These are phyloP conservation scores for Candida sp. DNA, from an alignment of 1,139 yeast genomes.

Conservation along the genomic window DNA sequence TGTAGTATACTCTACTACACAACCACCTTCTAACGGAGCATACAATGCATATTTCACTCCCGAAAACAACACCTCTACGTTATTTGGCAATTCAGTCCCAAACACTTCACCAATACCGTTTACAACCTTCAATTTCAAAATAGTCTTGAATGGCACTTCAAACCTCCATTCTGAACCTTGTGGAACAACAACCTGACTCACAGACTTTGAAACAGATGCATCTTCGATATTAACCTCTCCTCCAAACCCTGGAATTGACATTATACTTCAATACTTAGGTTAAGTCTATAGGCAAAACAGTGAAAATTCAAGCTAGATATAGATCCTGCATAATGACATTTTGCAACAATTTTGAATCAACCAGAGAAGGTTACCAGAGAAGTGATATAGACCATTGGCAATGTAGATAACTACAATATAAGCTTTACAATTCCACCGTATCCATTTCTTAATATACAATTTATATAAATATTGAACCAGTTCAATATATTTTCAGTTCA, in stretches of 20 bases:
- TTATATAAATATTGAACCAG: not conserved
- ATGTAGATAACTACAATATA: not conserved
- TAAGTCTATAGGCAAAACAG: not conserved
- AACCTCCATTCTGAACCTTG: constrained; percentile 79
- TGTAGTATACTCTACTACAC: constrained; percentile 46
- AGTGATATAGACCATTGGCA: too few relatives aligned
- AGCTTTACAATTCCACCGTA: not conserved
- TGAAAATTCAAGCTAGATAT: not conserved
- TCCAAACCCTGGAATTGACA: constrained; percentile 25
- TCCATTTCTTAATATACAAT: not conserved
- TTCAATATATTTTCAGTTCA: not conserved
- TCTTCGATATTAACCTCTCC: constrained; percentile 4
- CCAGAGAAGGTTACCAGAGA: too few relatives aligned
- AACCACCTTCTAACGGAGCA: constrained; percentile 55
- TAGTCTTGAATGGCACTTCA: constrained; percentile 62
- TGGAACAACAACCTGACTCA: constrained; percentile 26
- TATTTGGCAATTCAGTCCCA: constrained; percentile 87
- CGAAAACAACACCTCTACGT: constrained; percentile 57
- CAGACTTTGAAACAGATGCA: constrained; percentile 5
- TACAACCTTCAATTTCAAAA: constrained; percentile 51
- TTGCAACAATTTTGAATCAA: not conserved
- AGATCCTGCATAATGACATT: constrained; percentile 1
- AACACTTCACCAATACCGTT: constrained; percentile 84
- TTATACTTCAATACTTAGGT: not conserved
- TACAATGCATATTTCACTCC: constrained; percentile 57